These are phyloP conservation scores for Darksidea phi DNA, from an alignment of 495 filamentous ascomycete genomes.

Conservation along the genomic window DNA sequence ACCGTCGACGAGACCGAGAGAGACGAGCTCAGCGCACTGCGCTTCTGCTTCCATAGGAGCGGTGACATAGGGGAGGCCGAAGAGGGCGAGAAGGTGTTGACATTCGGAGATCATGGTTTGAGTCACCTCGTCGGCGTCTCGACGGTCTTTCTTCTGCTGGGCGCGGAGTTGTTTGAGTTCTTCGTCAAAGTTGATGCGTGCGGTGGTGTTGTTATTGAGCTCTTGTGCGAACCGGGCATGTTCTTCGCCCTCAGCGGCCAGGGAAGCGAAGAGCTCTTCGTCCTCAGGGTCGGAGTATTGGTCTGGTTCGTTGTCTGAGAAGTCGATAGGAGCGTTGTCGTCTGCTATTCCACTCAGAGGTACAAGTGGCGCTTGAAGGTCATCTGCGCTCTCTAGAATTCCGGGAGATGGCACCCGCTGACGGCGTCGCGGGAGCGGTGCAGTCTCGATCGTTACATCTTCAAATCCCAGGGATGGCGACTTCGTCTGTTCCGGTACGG, in stretches of 20 bases:
- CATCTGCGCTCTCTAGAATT: constrained; percentile 12
- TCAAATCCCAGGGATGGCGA: constrained; percentile 58
- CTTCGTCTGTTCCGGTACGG: constrained; percentile 1
- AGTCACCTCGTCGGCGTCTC: constrained; percentile 94
- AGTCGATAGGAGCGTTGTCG: constrained; percentile 29
- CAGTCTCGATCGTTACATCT: constrained; percentile 42
- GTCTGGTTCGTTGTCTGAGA: constrained; percentile 46
- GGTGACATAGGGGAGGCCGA: constrained; percentile 93
- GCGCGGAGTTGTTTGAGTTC: constrained; percentile 81
- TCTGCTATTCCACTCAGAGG: constrained; percentile 37
- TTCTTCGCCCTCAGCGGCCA: constrained; percentile 86
- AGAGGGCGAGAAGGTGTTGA: constrained; percentile 83
- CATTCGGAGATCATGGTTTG: constrained; percentile 93
- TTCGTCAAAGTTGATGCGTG: constrained; percentile 71
- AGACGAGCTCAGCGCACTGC: constrained; percentile 89
- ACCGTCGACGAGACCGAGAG: constrained; percentile 83
- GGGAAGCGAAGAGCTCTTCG: constrained; percentile 77
- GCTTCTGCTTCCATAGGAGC: constrained; percentile 99
- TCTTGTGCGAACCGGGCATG: constrained; percentile 87
- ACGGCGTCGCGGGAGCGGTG: constrained; percentile 1
- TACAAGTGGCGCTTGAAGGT: constrained; percentile 15
- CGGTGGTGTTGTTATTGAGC: constrained; percentile 66
- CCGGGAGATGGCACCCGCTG: constrained; percentile 9
- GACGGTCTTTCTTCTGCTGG: constrained; percentile 93
- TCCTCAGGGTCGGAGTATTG: constrained; percentile 84